A percentile compares a stretch with the other conserved stretches of the same genome.
Evolutionary conservation across 1,284 basidiomycete species (phyloP).

Genomic region (Volvariella volvacea): DNA sequence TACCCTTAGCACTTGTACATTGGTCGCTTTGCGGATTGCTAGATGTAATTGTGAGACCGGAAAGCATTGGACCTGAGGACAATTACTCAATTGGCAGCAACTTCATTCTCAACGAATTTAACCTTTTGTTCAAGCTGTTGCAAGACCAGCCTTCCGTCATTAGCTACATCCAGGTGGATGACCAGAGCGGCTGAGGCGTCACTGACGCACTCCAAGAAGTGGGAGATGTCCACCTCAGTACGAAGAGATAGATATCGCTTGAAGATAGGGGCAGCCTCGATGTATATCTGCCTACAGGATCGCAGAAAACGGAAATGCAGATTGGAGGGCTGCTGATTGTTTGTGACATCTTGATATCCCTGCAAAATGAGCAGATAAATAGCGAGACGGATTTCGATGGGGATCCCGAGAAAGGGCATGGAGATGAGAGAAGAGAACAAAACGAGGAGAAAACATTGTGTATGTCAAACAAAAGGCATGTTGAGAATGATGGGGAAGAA

Average conservation of each 20-base stretch:
- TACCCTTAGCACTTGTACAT: slow-evolving; percentile 27
- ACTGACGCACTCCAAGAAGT: slow-evolving; percentile 12
- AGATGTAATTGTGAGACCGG: slow-evolving; percentile 27
- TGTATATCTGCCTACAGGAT: slow-evolving; percentile 22
- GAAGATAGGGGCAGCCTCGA: slow-evolving; percentile 22
- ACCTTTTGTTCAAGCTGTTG: slow-evolving; percentile 12
- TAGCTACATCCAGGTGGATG: slow-evolving; percentile 31
- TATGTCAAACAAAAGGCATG: too few relatives aligned
- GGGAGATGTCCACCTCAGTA: slow-evolving; percentile 30
- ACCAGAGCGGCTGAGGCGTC: slow-evolving; percentile 17
- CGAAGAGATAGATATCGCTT: slow-evolving; percentile 29
- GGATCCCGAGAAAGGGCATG: slow-evolving; percentile 22
- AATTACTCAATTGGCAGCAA: too few relatives aligned
- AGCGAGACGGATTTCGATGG: slow-evolving; percentile 28
- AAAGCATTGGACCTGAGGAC: slow-evolving; percentile 3
- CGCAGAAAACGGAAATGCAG: slow-evolving; percentile 25
- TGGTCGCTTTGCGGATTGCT: slow-evolving; percentile 23
- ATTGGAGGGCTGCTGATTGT: slow-evolving; percentile 27
- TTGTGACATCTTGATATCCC: slow-evolving; percentile 16
- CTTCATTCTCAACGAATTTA: too few relatives aligned
- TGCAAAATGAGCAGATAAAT: slow-evolving; percentile 26
- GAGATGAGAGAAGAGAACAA: neutral
- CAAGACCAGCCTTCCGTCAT: slow-evolving; percentile 29
- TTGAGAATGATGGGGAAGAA: too few relatives aligned
- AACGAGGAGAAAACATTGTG: too few relatives aligned